Percentiles rank a stretch among this genome's conserved stretches.
phyloP scores from a whole-genome alignment of 345 rosid genomes.

The Pugionium cornutum region DNA sequence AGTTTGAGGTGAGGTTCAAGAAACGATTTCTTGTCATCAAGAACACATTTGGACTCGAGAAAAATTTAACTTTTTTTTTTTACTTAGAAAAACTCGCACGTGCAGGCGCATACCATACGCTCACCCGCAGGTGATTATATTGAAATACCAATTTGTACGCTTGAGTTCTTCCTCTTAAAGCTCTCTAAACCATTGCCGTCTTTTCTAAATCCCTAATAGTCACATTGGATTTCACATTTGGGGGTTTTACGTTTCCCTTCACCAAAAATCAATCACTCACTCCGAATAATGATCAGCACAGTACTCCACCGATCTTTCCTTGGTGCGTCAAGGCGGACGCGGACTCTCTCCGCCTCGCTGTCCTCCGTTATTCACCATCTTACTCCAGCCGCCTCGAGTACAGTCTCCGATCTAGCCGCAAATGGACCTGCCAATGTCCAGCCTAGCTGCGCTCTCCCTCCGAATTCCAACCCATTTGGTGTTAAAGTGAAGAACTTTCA shows the following conservation, averaged over 20 bases:
- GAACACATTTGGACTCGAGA: conserved; percentile 15
- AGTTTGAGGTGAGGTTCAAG: conserved; percentile 39
- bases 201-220: conserved; percentile 47
- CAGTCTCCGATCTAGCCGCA: conserved; percentile 20
- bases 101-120: conserved; percentile 26
- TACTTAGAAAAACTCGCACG: not conserved
- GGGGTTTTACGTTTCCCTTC: conserved; percentile 31
- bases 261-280: not conserved
- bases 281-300: conserved; percentile 46
- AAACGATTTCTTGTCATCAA: conserved; percentile 36
- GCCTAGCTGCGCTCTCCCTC: not conserved
- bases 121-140: conserved; percentile 23
- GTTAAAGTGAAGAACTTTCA: conserved; percentile 53
- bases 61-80: no score
- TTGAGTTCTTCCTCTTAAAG: not conserved
- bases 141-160: not conserved
- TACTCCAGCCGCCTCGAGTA: not conserved
- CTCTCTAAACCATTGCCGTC: conserved; percentile 32
- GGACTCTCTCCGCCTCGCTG: conserved; percentile 39
- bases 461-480: conserved; percentile 17
- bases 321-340: conserved; percentile 36
- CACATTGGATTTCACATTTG: not conserved
- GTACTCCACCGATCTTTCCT: conserved; percentile 49
- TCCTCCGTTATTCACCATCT: conserved; percentile 39
- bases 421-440: conserved; percentile 8